Evolutionary conservation across 2,329 filamentous ascomycete genomes (phyloP), one percentile per base, ranked within the genome.

Genomic region (Cordyceps javanica): DNA sequence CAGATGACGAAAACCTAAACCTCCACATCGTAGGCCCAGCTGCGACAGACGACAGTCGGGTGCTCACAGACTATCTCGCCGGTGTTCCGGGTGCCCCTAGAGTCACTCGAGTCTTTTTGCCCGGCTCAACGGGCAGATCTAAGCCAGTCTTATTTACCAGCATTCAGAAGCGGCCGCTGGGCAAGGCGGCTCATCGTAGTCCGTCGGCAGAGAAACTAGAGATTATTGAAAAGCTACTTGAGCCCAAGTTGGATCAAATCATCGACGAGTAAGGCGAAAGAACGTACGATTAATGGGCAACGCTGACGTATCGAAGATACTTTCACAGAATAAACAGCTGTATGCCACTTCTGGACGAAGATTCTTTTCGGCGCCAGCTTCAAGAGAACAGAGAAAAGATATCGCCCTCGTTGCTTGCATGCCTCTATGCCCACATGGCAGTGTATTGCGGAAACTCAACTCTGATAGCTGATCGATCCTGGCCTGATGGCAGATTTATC

Each of bases 311-410:
- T 13, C 30, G 2, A 55, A 82, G 79, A 32, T 84, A 83, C 63
- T 78, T 84, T 57, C 71, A 75, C 32, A 75, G 79, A 56, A 77
- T 81, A 39, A 82, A 86, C 65, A 71, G 72, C n/a, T 82, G 81
- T n/a, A 82, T 86, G 59, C 84, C 83, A 0, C 70, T 87, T 2
- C 73, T 86, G 8, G 82, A 87, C 59, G 78, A 82, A 44, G 67
- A 73, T 3, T 74, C 76, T 0, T 82, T 86, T 57, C 73, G 77
- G 59, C 72, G 73, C 11, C 77, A 78, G 23, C 80, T 78, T 57
- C 70, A 66, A 0, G 67, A 70, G 6, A 68, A 72, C 32, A 77
- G 77, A 58, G 72, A 77, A 10, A 72, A 75, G 10, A 76, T 82
- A 53, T 82, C 82, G 0, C 80, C 82, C 0, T 78, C 82, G 2